Base-by-base conservation (phyloP, 306 rosid species). In the Malus asiatica region DNA sequence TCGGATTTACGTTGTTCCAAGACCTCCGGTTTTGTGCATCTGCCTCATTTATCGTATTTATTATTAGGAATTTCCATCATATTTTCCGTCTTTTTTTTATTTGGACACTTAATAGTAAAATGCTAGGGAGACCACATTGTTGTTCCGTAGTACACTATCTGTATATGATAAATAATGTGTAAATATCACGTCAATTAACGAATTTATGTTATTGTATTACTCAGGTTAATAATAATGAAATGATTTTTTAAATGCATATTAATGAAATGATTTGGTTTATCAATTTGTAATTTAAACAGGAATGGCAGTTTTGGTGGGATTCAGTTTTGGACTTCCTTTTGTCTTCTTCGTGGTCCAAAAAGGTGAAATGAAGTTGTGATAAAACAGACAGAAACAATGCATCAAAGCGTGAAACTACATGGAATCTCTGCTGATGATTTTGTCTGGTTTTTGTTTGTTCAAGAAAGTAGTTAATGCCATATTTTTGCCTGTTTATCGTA, bases 271-370 rank as follows among this genome's bases (percentile, higher is more conserved):
- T 23, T 18, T 8, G 55, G 10, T 63, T 38, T 72, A 5, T 7
- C 57, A 22, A 61, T 1, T 79, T 71, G 51, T 55, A 52, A 71
- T 73, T 16, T 42, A 30, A 14, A 69, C 84, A 90, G 93, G 91
- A 70, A 88, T 87, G 86, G 76, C 71, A 51, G 52, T 58, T 30
- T 84, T 87, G 87, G 88, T 87, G 65, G 85, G 79, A n/a, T 80
- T 90, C 59, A 76, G 91, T 72, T 90, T 85, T 75, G 86, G 86
- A 68, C 84, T 85, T 70, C 91, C 91, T 13, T 11, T 88, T 53
- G 76, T 80, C 80, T 87, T 88, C 85, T 85, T 88, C 83, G 76
- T 70, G 84, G 66, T 87, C 72, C 85, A 71, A 60, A 75, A 75
- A 65, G 90, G 88, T 48, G 76, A 84, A 77, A 83, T 85, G 87